A percentile compares a stretch with the other conserved stretches of the same genome.
Conservation (phyloP, 2,329 filamentous ascomycete genomes). For the Aspergillus fischeri region DNA sequence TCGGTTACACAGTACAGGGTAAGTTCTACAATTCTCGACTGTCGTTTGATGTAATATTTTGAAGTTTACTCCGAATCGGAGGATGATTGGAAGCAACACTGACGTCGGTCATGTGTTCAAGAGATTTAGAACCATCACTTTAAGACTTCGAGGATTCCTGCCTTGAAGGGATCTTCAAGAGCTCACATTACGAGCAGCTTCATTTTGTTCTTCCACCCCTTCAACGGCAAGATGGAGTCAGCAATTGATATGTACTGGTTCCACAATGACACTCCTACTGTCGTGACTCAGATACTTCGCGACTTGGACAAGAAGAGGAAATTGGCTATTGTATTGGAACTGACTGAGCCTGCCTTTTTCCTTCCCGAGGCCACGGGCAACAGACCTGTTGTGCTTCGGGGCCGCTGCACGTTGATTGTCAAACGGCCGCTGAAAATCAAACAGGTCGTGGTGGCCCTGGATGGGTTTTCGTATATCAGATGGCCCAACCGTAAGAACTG, state of each 20-base stretch:
- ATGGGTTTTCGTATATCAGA: constrained; percentile 8
- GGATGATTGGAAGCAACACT: background rate
- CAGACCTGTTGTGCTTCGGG: constrained; percentile 13
- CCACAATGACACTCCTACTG: too few relatives aligned
- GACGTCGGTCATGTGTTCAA: background rate
- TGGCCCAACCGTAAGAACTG: constrained; percentile 12
- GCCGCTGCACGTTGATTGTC: constrained; percentile 8
- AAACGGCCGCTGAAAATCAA: constrained; percentile 6
- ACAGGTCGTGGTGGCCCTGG: constrained; percentile 8
- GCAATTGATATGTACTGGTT: too few relatives aligned
- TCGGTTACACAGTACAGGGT: background rate
- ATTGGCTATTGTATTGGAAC: constrained; percentile 3
- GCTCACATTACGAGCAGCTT: background rate
- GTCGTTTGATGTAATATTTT: background rate
- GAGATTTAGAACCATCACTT: background rate
- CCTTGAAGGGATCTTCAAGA: background rate
- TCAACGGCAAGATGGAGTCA: background rate
- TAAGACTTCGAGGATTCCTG: background rate
- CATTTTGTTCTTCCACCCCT: background rate
- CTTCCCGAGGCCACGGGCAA: constrained; percentile 8
- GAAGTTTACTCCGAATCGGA: background rate
- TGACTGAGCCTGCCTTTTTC: constrained; percentile 13
- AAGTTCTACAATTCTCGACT: background rate
- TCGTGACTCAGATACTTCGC: background rate
- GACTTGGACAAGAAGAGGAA: background rate